A percentile compares a stretch with the other conserved stretches of the same genome.
Evolutionary conservation across 768 basidiomycete species (phyloP).

Genomic region (Exidia glandulosa): DNA sequence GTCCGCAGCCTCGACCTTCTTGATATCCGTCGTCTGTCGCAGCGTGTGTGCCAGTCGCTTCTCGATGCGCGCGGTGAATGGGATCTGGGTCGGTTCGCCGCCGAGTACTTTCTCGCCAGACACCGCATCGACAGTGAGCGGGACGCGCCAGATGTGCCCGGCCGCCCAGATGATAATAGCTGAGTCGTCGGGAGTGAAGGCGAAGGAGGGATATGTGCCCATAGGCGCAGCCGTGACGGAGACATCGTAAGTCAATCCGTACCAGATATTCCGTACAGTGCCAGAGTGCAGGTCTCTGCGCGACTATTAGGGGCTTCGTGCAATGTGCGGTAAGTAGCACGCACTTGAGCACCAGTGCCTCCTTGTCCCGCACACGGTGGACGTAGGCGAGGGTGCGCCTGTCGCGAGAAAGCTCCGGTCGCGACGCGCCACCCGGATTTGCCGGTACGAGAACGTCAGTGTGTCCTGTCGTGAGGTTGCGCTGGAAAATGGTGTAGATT

Average conservation of each 20-base stretch:
- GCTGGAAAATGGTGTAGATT: slow-evolving; percentile 58
- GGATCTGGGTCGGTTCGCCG: slow-evolving; percentile 29
- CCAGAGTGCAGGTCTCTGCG: slow-evolving; percentile 55
- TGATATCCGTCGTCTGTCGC: slow-evolving; percentile 34
- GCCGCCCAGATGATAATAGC: slow-evolving; percentile 66
- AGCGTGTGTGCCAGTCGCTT: slow-evolving; percentile 52
- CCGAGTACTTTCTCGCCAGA: slow-evolving; percentile 40
- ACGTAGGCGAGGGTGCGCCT: slow-evolving; percentile 63
- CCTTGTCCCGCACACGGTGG: slow-evolving; percentile 59
- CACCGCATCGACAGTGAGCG: slow-evolving; percentile 35
- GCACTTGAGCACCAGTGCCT: slow-evolving; percentile 62
- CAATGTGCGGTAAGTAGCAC: slow-evolving; percentile 8
- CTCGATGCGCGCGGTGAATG: slow-evolving; percentile 51
- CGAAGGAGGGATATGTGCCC: slow-evolving; percentile 70
- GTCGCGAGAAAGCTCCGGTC: slow-evolving; percentile 61
- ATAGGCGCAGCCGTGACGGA: slow-evolving; percentile 54
- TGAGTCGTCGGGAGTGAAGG: slow-evolving; percentile 49
- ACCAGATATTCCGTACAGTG: slow-evolving; percentile 52
- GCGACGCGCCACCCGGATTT: slow-evolving; percentile 57
- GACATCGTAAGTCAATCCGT: slow-evolving; percentile 62
- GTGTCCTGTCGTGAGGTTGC: slow-evolving; percentile 45
- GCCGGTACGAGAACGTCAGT: slow-evolving; percentile 43
- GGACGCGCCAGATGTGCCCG: slow-evolving; percentile 55
- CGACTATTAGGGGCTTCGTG: slow-evolving; percentile 1
- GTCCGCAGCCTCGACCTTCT: slow-evolving; percentile 44